Base-by-base conservation (phyloP, 2,329 filamentous ascomycete genomes). In the Colletotrichum euphorbiae region DNA sequence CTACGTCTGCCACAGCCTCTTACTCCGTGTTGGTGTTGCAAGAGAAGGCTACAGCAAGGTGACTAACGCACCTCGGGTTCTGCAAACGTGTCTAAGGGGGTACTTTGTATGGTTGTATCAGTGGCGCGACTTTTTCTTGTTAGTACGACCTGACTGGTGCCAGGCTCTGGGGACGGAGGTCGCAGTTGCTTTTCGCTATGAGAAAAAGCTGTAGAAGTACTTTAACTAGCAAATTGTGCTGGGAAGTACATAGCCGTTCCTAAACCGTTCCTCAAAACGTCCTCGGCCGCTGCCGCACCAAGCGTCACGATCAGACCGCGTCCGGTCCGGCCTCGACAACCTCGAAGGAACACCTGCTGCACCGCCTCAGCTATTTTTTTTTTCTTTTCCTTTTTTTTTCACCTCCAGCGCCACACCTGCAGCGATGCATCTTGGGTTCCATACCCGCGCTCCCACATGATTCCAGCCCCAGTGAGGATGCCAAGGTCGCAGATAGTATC, bases 1-100 rank as follows among this genome's bases (percentile, higher is more conserved):
- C 50, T 67, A 61, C 46, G 67, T 61, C 67, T 58, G 28, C 52
- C 21, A 56, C 43, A 69, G 63, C 56, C 62, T 67, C 67, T 62
- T 67, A 15, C 55, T 55, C 42, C 61, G 66, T 55, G 66, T 69
- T 68, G 62, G 66, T 69, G 56, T 69, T 69, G 42, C 21, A 56
- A 45, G 63, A 51, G 43, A 69, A 69, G 67, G 62, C 69, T 60
- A 51, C 55, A 17, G 17, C 17, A 15, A 12, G 8, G 12, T 38
- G 17, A 56, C 67, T 69, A 69, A 69, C 67, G 67, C 67, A 67
- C 43, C 51, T 0, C 2, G n/a, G 28, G 67, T 69, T 43, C 36
- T 2, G 3, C 1, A 9, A 8, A 6, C 24, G 43, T 21, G 40
- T 24, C 48, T 58, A 31, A 6, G 42, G 33, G 3, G 15, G 21